Evolutionary conservation across 148 eudicot species (phyloP).

Genomic region (Vaccinium darrowii): DNA sequence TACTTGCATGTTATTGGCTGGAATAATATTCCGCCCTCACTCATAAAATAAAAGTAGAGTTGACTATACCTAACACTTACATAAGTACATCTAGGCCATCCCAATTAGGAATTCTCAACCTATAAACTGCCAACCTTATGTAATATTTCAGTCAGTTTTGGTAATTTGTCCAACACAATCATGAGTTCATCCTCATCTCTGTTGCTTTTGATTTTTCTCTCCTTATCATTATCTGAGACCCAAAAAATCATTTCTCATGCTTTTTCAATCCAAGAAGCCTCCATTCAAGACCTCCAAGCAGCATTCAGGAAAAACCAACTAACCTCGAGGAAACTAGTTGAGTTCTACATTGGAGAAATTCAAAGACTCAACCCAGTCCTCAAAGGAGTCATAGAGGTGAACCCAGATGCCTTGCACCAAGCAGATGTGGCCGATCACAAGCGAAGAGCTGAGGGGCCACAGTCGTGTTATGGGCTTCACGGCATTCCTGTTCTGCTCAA

Average conservation of each 20-base stretch:
- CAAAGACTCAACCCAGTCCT: slow-evolving; percentile 30
- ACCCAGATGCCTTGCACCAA: slow-evolving; percentile 34
- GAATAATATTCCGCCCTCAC: too few relatives aligned
- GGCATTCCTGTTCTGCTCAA: slow-evolving; percentile 40
- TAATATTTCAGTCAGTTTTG: slow-evolving; percentile 25
- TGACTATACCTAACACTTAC: too few relatives aligned
- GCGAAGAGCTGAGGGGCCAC: slow-evolving; percentile 7
- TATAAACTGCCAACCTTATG: background rate
- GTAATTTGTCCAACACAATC: slow-evolving; percentile 32
- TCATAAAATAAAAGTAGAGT: too few relatives aligned
- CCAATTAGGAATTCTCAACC: too few relatives aligned
- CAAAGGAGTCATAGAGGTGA: slow-evolving; percentile 36
- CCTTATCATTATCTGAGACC: background rate
- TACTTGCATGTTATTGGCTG: too few relatives aligned
- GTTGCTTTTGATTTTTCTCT: background rate
- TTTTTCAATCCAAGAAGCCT: slow-evolving; percentile 25
- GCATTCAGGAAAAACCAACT: slow-evolving; percentile 31
- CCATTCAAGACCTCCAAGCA: slow-evolving; percentile 22
- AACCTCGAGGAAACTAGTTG: slow-evolving; percentile 34
- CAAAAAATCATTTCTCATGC: background rate
- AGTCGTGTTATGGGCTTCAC: slow-evolving; percentile 18
- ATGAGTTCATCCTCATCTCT: slow-evolving; percentile 10
- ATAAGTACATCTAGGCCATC: too few relatives aligned
- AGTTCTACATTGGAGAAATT: slow-evolving; percentile 34
- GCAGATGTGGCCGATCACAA: slow-evolving; percentile 32